Conservation (phyloP, 768 basidiomycete genomes). For the Phanerochaete sordida region DNA sequence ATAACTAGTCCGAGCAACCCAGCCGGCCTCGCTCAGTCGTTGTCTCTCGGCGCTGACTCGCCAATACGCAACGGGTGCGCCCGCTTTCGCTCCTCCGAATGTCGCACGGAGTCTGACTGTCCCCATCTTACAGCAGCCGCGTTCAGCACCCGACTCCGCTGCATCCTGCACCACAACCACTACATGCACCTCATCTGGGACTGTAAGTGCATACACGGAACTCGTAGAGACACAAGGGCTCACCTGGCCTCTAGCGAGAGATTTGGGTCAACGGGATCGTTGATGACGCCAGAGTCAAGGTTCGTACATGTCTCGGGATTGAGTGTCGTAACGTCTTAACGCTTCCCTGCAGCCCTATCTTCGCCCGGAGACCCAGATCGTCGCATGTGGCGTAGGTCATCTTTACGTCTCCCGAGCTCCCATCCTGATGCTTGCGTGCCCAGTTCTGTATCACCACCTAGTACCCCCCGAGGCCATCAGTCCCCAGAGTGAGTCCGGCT, state of each 20-base stretch:
- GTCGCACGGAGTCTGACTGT: neutral
- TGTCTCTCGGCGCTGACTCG: constrained; percentile 13
- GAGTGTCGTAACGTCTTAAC: neutral
- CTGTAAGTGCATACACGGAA: neutral
- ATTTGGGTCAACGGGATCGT: constrained; percentile 1
- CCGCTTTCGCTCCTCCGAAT: neutral
- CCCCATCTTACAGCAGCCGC: neutral
- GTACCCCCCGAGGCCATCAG: constrained; percentile 3
- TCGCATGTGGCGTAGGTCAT: constrained; percentile 5
- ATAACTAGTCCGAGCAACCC: constrained; percentile 31
- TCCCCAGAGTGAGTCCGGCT: constrained; percentile 2
- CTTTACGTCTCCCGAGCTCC: neutral
- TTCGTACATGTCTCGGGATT: neutral
- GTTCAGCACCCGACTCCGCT: neutral
- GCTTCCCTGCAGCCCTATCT: constrained; percentile 15
- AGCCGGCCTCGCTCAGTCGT: constrained; percentile 24
- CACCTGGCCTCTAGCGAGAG: constrained; percentile 1
- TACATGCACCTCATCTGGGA: neutral
- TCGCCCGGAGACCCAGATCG: constrained; percentile 15
- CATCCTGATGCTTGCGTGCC: neutral
- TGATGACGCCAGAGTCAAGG: constrained; percentile 30
- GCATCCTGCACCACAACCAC: neutral
- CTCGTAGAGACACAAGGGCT: neutral
- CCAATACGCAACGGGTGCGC: constrained; percentile 7
- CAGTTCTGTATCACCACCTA: constrained; percentile 9